These are phyloP conservation scores for Nakaseomyces glabratus DNA, from an alignment of 1,139 yeast genomes.

Conservation along the genomic window DNA sequence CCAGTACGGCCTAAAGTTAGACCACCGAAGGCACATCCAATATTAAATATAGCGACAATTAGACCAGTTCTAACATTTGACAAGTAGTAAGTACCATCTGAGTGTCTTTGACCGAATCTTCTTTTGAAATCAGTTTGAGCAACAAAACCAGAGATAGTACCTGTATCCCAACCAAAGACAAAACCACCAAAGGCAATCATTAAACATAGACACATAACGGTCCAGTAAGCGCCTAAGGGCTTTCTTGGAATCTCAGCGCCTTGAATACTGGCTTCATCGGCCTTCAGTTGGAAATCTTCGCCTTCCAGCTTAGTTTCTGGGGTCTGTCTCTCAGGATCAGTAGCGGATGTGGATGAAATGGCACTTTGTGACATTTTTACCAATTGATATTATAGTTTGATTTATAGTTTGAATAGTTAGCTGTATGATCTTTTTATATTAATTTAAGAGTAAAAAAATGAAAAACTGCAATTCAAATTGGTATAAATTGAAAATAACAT, in stretches of 20 bases:
- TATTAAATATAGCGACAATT: constrained; percentile 55
- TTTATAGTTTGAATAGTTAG: neutral
- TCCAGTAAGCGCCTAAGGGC: constrained; percentile 38
- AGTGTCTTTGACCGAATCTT: constrained; percentile 45
- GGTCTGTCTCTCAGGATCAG: constrained; percentile 5
- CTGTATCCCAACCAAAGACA: constrained; percentile 65
- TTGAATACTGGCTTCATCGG: constrained; percentile 3
- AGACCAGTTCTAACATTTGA: constrained; percentile 48
- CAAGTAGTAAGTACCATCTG: constrained; percentile 33
- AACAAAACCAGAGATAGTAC: constrained; percentile 66
- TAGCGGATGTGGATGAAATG: constrained; percentile 1
- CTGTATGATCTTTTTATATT: neutral
- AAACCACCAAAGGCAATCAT: constrained; percentile 57
- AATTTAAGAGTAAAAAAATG: neutral
- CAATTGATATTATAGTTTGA: neutral
- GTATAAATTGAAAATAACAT: neutral
- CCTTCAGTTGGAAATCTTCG: constrained; percentile 3
- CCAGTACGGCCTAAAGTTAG: constrained; percentile 44
- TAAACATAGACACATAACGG: constrained; percentile 27
- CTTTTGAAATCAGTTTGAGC: constrained; percentile 43
- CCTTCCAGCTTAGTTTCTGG: constrained; percentile 3
- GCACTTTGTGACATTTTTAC: constrained; percentile 5
- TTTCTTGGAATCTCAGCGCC: constrained; percentile 34
- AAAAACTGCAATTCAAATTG: neutral
- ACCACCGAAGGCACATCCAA: constrained; percentile 61